phyloP scores from a whole-genome alignment of 176 grass and related monocot genomes.

The Zoysia pacifica region DNA sequence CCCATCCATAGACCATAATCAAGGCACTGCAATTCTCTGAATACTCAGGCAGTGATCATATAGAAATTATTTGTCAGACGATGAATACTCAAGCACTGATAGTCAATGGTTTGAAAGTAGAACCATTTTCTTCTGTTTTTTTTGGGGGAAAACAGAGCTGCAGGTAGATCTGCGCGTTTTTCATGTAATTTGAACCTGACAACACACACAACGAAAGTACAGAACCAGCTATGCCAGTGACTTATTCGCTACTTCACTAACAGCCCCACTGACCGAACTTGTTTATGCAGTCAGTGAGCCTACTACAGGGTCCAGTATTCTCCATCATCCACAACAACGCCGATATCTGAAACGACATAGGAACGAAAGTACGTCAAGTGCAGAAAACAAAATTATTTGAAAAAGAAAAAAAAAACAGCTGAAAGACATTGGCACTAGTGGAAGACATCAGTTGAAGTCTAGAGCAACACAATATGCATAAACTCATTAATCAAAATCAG shows the following conservation, averaged over 20 bases:
- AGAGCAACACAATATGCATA: neutral
- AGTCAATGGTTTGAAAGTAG: neutral
- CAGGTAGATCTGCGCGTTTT: constrained; percentile 1
- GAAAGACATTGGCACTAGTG: neutral
- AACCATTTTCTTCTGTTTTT: neutral
- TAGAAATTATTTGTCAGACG: neutral
- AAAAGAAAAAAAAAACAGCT: neutral
- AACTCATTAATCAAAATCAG: neutral
- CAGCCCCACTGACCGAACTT: neutral
- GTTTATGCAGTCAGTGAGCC: constrained; percentile 10
- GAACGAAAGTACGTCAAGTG: neutral
- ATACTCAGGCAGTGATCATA: neutral
- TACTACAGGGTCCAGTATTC: neutral
- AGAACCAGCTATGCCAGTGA: neutral
- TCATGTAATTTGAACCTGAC: constrained; percentile 22
- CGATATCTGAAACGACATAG: neutral
- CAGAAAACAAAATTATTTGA: constrained; percentile 10
- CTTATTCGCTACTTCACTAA: neutral
- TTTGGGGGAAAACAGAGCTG: neutral
- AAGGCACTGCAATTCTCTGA: neutral
- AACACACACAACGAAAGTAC: constrained; percentile 3
- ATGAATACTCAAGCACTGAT: neutral
- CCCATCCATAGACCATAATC: too few species aligned
- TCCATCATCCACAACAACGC: neutral
- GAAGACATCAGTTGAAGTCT: neutral